Conservation (phyloP, 2,329 filamentous ascomycete species). For the Penicillium sp. region DNA sequence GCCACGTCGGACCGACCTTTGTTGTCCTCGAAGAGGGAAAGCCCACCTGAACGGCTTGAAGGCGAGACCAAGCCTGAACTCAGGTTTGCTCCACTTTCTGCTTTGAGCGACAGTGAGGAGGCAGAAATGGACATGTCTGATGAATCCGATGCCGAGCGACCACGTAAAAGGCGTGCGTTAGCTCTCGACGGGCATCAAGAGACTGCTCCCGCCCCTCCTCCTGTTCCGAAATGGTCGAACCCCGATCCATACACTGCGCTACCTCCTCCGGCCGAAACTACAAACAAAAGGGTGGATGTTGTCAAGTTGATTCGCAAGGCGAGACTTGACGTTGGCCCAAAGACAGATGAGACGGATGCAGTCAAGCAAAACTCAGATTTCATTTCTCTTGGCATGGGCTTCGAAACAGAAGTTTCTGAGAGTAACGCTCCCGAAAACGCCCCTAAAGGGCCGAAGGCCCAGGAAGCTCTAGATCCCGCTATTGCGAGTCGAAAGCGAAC, state of each 20-base stretch:
- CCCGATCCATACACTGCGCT: constrained; percentile 89
- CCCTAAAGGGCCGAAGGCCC: constrained; percentile 35
- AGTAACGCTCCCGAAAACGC: constrained; percentile 35
- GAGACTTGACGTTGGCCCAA: constrained; percentile 57
- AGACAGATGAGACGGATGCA: constrained; percentile 52
- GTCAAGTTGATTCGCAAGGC: constrained; percentile 91
- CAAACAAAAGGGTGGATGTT: constrained; percentile 75
- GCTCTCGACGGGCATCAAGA: constrained; percentile 20
- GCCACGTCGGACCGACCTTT: constrained; percentile 39
- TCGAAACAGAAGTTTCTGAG: constrained; percentile 20
- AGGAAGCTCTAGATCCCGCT: constrained; percentile 41
- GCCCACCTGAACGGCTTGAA: constrained; percentile 36
- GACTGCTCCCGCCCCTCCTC: constrained; percentile 24
- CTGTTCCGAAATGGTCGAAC: constrained; percentile 82
- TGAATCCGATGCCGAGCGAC: constrained; percentile 32
- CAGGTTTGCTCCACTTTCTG: constrained; percentile 38
- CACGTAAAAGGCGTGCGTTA: constrained; percentile 40
- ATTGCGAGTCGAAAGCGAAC: constrained; percentile 72
- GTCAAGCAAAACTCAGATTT: constrained; percentile 71
- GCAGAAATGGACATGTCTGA: constrained; percentile 46
- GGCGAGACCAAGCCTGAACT: constrained; percentile 25
- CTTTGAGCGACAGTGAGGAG: constrained; percentile 47
- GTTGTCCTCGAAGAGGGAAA: constrained; percentile 33
- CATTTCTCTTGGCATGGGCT: constrained; percentile 75
- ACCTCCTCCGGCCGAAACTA: constrained; percentile 71